Evolutionary conservation across 2,329 filamentous ascomycete species (phyloP).

Genomic region (Cladobotryum protrusum): DNA sequence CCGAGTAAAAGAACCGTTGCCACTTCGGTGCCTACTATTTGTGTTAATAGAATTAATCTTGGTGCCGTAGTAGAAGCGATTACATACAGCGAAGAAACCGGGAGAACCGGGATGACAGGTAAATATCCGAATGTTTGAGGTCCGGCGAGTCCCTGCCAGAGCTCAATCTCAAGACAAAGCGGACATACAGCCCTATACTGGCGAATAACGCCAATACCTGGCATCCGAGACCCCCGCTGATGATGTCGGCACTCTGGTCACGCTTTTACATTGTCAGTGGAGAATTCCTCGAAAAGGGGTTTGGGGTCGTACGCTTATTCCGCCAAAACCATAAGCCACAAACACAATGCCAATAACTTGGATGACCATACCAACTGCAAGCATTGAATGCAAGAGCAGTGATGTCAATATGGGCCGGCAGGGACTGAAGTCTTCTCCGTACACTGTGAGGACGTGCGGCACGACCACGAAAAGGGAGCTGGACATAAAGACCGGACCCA

Average conservation of each 20-base stretch:
- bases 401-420: slow-evolving; percentile 29
- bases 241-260: slow-evolving; percentile 29
- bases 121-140: slow-evolving; percentile 32
- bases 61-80: not conserved
- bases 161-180: slow-evolving; percentile 34
- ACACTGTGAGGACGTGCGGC: slow-evolving; percentile 41
- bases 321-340: slow-evolving; percentile 28
- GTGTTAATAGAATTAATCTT: not conserved
- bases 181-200: slow-evolving; percentile 34
- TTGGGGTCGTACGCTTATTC: slow-evolving; percentile 28
- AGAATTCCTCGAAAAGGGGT: too few relatives aligned
- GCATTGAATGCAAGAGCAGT: slow-evolving; percentile 28
- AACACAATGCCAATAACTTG: slow-evolving; percentile 37
- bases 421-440: slow-evolving; percentile 37
- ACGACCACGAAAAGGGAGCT: slow-evolving; percentile 39
- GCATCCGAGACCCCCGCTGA: slow-evolving; percentile 40
- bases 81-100: slow-evolving; percentile 39
- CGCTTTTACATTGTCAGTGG: slow-evolving; percentile 24
- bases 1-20: slow-evolving; percentile 32
- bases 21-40: slow-evolving; percentile 30
- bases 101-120: slow-evolving; percentile 37
- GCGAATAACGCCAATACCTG: slow-evolving; percentile 35
- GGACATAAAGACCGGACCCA: slow-evolving; percentile 42
- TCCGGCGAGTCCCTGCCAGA: slow-evolving; percentile 34
- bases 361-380: slow-evolving; percentile 29